phyloP scores from a whole-genome alignment of 2,329 filamentous ascomycete species.

The Tolypocladium album region DNA sequence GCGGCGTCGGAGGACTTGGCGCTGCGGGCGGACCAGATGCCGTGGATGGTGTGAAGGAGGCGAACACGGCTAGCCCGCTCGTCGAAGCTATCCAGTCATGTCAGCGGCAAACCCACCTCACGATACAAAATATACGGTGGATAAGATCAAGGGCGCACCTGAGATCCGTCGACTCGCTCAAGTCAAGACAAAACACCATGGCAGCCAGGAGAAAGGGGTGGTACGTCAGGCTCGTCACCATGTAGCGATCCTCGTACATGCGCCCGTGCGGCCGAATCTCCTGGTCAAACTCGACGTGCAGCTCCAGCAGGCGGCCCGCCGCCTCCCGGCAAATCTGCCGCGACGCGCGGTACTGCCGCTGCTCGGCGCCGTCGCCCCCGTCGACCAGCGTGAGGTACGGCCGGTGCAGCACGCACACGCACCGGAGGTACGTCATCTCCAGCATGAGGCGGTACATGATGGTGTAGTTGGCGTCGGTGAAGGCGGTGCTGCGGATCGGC shows the following conservation, averaged over 20 bases:
- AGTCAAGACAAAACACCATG: slow-evolving; percentile 47
- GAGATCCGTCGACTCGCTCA: slow-evolving; percentile 27
- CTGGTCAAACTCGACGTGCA: slow-evolving; percentile 36
- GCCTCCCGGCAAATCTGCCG: slow-evolving; percentile 30
- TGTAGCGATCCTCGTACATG: slow-evolving; percentile 40
- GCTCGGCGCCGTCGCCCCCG: slow-evolving; percentile 19
- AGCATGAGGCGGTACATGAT: slow-evolving; percentile 38
- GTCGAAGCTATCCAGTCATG: slow-evolving; percentile 7
- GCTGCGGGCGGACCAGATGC: slow-evolving; percentile 30
- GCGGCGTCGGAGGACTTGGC: slow-evolving; percentile 27
- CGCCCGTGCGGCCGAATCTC: slow-evolving; percentile 37
- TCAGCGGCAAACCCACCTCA: neutral
- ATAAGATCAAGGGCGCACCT: slow-evolving; percentile 14
- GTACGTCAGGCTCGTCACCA: slow-evolving; percentile 39
- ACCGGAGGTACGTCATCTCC: slow-evolving; percentile 36
- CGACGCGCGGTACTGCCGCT: slow-evolving; percentile 22
- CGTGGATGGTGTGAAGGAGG: slow-evolving; percentile 27
- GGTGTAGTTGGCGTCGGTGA: slow-evolving; percentile 30
- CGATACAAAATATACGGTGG: neutral
- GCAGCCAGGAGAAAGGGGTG: slow-evolving; percentile 49
- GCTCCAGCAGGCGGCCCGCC: slow-evolving; percentile 30
- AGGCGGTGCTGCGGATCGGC: slow-evolving; percentile 29
- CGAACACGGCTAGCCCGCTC: slow-evolving; percentile 23
- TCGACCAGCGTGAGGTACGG: slow-evolving; percentile 27
- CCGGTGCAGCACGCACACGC: slow-evolving; percentile 38